Evolutionary conservation across 192 early-diverging fungal species (phyloP).

Genomic region (Gigaspora rosea): DNA sequence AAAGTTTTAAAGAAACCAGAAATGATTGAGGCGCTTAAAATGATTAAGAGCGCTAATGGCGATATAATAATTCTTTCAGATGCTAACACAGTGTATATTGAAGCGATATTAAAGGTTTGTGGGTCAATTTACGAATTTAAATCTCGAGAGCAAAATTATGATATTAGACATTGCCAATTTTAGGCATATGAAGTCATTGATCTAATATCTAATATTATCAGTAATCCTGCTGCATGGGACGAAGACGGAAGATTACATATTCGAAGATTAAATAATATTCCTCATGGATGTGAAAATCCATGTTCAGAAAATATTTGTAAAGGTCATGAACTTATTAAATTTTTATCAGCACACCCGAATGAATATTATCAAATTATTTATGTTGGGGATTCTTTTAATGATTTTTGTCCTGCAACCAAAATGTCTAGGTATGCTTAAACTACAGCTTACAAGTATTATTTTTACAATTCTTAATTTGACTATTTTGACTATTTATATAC

Average conservation of each 20-base stretch:
- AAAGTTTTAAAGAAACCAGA: constrained; percentile 38
- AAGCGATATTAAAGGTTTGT: constrained; percentile 54
- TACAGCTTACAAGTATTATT: neutral
- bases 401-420: constrained; percentile 53
- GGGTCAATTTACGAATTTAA: too few relatives aligned
- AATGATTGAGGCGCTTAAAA: constrained; percentile 48
- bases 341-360: neutral
- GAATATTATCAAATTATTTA: constrained; percentile 47
- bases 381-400: constrained; percentile 57
- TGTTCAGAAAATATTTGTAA: constrained; percentile 68
- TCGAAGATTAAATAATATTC: constrained; percentile 42
- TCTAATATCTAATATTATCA: constrained; percentile 53
- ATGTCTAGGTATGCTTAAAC: constrained; percentile 29
- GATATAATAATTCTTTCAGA: constrained; percentile 63
- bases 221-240: constrained; percentile 57
- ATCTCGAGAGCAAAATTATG: too few relatives aligned
- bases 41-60: constrained; percentile 46
- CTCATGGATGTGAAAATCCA: constrained; percentile 51
- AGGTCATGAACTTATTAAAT: constrained; percentile 41
- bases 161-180: neutral
- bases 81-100: constrained; percentile 62
- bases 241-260: constrained; percentile 46
- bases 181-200: constrained; percentile 52
- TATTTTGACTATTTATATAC: neutral
- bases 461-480: neutral